Percentiles rank a stretch among this genome's conserved stretches.
phyloP scores from a whole-genome alignment of 208 protist genomes.

The Porcisia hertigi region DNA sequence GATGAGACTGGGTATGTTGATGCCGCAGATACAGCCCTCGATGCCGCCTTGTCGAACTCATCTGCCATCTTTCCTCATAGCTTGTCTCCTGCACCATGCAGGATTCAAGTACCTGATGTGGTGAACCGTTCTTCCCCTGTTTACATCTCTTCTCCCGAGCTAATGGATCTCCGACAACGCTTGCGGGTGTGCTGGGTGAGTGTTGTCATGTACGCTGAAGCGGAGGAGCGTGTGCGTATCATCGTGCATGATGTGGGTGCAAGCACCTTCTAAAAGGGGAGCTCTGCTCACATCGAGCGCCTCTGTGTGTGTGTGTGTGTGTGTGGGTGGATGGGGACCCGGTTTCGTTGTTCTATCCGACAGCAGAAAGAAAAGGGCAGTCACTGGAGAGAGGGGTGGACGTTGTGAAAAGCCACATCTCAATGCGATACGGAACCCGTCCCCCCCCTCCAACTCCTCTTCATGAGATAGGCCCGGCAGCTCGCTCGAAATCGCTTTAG shows the following conservation, averaged over 20 bases:
- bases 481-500: background rate
- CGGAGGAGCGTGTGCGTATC: conserved; percentile 13
- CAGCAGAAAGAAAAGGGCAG: too few species aligned
- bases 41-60: background rate
- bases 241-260: conserved; percentile 14
- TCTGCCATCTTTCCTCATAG: too few species aligned
- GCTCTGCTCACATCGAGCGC: background rate
- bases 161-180: conserved; percentile 6
- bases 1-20: background rate
- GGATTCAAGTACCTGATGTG: too few species aligned
- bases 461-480: background rate
- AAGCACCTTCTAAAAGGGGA: background rate
- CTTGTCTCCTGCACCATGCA: background rate
- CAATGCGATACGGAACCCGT: background rate
- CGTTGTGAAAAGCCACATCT: background rate
- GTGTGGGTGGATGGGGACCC: background rate
- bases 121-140: background rate
- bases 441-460: background rate
- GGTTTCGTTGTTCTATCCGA: too few species aligned
- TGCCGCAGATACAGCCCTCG: background rate
- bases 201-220: conserved; percentile 11
- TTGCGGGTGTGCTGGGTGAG: conserved; percentile 19
- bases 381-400: background rate
- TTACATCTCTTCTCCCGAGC: background rate
- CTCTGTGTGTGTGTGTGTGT: background rate